Evolutionary conservation across 306 rosid species (phyloP).

Genomic region (Rosa multiflora): DNA sequence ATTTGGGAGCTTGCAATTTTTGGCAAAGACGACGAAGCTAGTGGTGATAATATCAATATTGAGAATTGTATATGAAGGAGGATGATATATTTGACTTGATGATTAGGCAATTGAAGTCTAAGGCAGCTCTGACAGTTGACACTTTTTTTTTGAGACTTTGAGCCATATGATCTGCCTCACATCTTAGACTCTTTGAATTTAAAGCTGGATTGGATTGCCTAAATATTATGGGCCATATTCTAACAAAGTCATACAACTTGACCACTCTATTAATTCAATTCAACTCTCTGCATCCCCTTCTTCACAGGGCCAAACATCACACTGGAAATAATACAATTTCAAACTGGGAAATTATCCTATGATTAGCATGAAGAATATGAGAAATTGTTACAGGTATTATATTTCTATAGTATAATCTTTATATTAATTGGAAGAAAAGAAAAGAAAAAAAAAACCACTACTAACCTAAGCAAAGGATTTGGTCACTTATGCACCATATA

Average conservation of each 20-base stretch:
- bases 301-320: neutral
- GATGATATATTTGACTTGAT: slow-evolving; percentile 20
- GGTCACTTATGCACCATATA: neutral
- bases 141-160: neutral
- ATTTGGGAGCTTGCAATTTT: slow-evolving; percentile 25
- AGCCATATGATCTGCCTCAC: slow-evolving; percentile 18
- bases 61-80: neutral
- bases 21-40: neutral
- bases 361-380: neutral
- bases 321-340: neutral
- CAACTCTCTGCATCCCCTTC: neutral
- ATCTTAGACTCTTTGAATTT: slow-evolving; percentile 18
- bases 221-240: neutral
- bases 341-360: neutral
- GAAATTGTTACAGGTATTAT: no score
- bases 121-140: slow-evolving; percentile 3
- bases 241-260: slow-evolving; percentile 7
- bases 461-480: neutral
- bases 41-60: neutral
- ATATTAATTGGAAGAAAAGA: no score
- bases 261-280: neutral
- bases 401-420: no score
- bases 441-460: no score
- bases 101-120: neutral
- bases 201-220: neutral